These are phyloP conservation scores for Isatis lusitanica DNA, from an alignment of 441 rosid genomes.

Conservation along the genomic window DNA sequence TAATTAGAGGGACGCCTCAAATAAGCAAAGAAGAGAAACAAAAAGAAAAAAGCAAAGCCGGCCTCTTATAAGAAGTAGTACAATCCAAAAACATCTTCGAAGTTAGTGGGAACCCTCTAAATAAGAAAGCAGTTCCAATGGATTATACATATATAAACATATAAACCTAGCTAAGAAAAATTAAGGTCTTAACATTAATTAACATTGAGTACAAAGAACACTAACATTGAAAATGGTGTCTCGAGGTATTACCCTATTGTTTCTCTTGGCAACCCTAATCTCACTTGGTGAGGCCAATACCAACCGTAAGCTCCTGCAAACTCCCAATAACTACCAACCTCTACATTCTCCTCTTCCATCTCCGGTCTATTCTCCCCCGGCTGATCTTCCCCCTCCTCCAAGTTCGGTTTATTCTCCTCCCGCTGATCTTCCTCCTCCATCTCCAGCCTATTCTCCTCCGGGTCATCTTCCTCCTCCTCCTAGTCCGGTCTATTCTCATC, in stretches of 20 bases:
- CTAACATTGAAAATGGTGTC: slow-evolving; percentile 19
- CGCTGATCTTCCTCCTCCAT: background rate
- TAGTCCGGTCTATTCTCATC: background rate
- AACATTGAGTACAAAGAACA: slow-evolving; percentile 15
- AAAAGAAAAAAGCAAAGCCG: slow-evolving; percentile 1
- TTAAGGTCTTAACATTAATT: slow-evolving; percentile 5
- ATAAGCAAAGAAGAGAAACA: background rate
- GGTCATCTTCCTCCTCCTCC: background rate
- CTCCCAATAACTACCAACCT: slow-evolving; percentile 8
- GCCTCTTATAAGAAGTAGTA: background rate
- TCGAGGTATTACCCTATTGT: background rate
- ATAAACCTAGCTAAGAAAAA: slow-evolving; percentile 2
- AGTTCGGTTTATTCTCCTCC: background rate
- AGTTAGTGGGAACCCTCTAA: slow-evolving; percentile 32
- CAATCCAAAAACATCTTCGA: background rate
- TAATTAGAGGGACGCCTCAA: slow-evolving; percentile 17
- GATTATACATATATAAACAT: background rate
- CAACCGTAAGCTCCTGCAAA: slow-evolving; percentile 26
- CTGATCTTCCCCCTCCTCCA: slow-evolving; percentile 14
- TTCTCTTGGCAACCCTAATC: slow-evolving; percentile 11
- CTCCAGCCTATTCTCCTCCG: background rate
- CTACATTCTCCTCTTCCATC: slow-evolving; percentile 23
- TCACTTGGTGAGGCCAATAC: slow-evolving; percentile 20
- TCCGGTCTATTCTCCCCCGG: slow-evolving; percentile 20
- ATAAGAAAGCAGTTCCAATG: background rate